phyloP scores from a whole-genome alignment of 2,329 filamentous ascomycete genomes.

The Trichoderma guizhouense region DNA sequence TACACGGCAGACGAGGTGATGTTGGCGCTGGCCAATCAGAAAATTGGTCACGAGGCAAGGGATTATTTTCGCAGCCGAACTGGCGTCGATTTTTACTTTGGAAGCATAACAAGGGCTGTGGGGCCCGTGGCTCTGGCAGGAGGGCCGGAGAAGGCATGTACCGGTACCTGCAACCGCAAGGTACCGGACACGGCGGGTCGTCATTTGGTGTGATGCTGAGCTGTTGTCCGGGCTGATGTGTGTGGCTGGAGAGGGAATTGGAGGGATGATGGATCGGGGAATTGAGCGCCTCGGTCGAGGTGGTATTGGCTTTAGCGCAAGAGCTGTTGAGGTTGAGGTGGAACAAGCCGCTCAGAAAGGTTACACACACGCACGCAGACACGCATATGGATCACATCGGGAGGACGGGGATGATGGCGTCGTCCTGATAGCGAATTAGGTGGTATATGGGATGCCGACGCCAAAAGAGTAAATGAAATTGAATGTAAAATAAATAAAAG shows the following conservation, averaged over 20 bases:
- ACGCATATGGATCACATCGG: not conserved
- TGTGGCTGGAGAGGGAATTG: not conserved
- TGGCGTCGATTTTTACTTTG: slow-evolving; percentile 31
- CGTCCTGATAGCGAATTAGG: not conserved
- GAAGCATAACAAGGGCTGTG: slow-evolving; percentile 14
- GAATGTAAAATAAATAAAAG: too few species aligned
- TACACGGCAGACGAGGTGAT: slow-evolving; percentile 35
- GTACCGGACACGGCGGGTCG: not conserved
- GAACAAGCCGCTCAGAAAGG: not conserved
- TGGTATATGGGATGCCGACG: too few species aligned
- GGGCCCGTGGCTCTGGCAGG: not conserved
- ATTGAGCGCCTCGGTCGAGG: not conserved
- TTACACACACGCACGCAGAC: not conserved
- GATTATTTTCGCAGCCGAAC: slow-evolving; percentile 35
- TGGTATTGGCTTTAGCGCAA: not conserved
- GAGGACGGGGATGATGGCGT: not conserved
- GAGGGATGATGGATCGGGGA: not conserved
- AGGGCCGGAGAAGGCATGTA: not conserved
- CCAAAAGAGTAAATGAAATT: not conserved
- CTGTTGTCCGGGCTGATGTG: not conserved
- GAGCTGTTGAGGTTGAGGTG: not conserved
- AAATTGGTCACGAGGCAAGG: slow-evolving; percentile 35
- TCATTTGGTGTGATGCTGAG: not conserved
- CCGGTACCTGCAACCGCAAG: slow-evolving; percentile 9
- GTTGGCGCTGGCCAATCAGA: slow-evolving; percentile 38